Evolutionary conservation across 768 basidiomycete species (phyloP).

Genomic region (Boletus pseudopeckii): DNA sequence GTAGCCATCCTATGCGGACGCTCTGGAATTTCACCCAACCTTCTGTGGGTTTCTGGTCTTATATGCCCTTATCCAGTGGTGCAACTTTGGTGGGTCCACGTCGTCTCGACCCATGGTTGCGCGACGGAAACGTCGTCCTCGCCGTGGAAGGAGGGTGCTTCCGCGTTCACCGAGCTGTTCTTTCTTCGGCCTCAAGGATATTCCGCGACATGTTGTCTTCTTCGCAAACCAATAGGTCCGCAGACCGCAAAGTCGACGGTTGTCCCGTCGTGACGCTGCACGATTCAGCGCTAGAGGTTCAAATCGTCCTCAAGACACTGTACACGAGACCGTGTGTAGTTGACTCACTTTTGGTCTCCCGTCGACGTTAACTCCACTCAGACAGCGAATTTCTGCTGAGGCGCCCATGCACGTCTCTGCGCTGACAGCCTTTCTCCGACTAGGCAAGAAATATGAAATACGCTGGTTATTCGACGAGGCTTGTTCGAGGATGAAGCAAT

Average conservation of each 20-base stretch:
- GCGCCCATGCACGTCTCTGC: conserved; percentile 21
- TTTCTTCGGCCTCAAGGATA: conserved; percentile 22
- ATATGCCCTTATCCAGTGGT: conserved; percentile 19
- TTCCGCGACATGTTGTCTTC: conserved; percentile 19
- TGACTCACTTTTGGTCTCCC: not conserved
- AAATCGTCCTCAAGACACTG: conserved; percentile 25
- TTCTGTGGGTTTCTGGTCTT: conserved; percentile 13
- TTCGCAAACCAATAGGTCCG: conserved; percentile 5
- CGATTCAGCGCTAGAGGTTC: conserved; percentile 20
- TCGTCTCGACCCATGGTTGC: conserved; percentile 24
- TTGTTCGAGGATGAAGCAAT: conserved; percentile 17
- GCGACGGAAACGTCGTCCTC: conserved; percentile 24
- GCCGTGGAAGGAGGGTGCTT: conserved; percentile 20
- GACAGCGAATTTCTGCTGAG: conserved; percentile 20
- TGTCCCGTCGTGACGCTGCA: conserved; percentile 22
- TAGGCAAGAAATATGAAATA: conserved; percentile 26
- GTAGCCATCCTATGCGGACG: conserved; percentile 10
- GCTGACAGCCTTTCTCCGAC: conserved; percentile 21
- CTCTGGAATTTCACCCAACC: conserved; percentile 16
- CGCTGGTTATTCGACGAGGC: conserved; percentile 23
- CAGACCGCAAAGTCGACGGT: conserved; percentile 19
- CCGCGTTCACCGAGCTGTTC: conserved; percentile 19
- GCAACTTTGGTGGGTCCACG: conserved; percentile 11
- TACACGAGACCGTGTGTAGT: conserved; percentile 23
- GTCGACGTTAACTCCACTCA: conserved; percentile 9